Conservation (phyloP, 2,329 filamentous ascomycete genomes). For the Aspergillus puulaauensis region DNA sequence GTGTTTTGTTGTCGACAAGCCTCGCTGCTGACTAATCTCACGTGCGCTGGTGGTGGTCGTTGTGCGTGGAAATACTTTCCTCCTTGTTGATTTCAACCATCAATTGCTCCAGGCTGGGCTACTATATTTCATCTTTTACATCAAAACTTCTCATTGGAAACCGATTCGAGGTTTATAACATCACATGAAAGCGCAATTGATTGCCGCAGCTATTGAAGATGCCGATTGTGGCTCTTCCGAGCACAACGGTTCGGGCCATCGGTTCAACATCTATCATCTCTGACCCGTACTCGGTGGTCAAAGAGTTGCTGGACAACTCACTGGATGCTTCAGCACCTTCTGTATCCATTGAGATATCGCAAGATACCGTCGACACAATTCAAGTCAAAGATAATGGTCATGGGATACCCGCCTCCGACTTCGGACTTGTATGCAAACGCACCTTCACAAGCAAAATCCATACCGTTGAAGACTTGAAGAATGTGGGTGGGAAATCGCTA, state of each 20-base stretch:
- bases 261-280: constrained; percentile 58
- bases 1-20: not conserved
- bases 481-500: constrained; percentile 56
- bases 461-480: constrained; percentile 55
- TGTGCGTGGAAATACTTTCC: constrained; percentile 20
- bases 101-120: not conserved
- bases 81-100: not conserved
- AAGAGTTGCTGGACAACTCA: constrained; percentile 68
- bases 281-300: constrained; percentile 58
- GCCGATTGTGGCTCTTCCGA: constrained; percentile 47
- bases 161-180: not conserved
- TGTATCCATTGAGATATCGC: constrained; percentile 58
- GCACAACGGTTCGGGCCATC: constrained; percentile 49
- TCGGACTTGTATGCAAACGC: constrained; percentile 54
- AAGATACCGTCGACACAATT: constrained; percentile 61
- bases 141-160: not conserved
- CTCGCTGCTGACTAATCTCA: constrained; percentile 11
- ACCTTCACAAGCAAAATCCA: constrained; percentile 66
- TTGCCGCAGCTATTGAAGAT: constrained; percentile 28
- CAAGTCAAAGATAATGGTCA: constrained; percentile 65
- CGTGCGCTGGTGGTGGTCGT: constrained; percentile 6
- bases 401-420: constrained; percentile 59
- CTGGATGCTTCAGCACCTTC: constrained; percentile 62
- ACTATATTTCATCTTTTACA: constrained; percentile 6
- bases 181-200: not conserved